phyloP scores from a whole-genome alignment of 306 rosid genomes.

The Ormosia emarginata region DNA sequence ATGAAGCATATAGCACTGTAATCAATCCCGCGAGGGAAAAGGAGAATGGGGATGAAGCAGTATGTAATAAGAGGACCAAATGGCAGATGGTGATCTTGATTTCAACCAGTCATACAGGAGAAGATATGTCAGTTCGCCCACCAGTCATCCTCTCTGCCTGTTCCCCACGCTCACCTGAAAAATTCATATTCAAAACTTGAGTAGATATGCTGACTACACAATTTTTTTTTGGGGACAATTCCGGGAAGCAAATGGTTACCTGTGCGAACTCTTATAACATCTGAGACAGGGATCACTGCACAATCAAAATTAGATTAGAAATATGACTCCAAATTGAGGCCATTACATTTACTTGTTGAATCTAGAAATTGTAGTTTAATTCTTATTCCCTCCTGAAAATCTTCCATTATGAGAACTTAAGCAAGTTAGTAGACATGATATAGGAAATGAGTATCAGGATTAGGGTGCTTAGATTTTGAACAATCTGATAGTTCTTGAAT shows the following conservation, averaged over 20 bases:
- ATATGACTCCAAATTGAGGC: slow-evolving; percentile 5
- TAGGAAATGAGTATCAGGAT: neutral
- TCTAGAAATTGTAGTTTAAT: neutral
- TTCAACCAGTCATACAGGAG: slow-evolving; percentile 22
- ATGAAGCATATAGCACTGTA: neutral
- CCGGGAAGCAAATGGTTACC: slow-evolving; percentile 44
- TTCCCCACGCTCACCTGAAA: slow-evolving; percentile 86
- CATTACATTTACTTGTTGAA: neutral
- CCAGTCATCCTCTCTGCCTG: slow-evolving; percentile 80
- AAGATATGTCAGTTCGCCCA: slow-evolving; percentile 45
- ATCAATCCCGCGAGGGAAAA: neutral
- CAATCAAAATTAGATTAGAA: slow-evolving; percentile 25
- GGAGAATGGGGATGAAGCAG: neutral
- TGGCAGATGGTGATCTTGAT: neutral
- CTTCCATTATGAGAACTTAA: neutral
- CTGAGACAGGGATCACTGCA: slow-evolving; percentile 84
- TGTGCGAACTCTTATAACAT: slow-evolving; percentile 80
- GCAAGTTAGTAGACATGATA: neutral
- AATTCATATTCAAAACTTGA: neutral
- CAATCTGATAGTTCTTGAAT: neutral
- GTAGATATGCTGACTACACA: neutral
- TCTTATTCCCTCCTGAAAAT: neutral
- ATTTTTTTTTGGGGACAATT: neutral
- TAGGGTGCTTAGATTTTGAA: neutral
- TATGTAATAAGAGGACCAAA: neutral